Conservation (phyloP, 108 stramenopile species). For the Fistulifera pelliculosa region DNA sequence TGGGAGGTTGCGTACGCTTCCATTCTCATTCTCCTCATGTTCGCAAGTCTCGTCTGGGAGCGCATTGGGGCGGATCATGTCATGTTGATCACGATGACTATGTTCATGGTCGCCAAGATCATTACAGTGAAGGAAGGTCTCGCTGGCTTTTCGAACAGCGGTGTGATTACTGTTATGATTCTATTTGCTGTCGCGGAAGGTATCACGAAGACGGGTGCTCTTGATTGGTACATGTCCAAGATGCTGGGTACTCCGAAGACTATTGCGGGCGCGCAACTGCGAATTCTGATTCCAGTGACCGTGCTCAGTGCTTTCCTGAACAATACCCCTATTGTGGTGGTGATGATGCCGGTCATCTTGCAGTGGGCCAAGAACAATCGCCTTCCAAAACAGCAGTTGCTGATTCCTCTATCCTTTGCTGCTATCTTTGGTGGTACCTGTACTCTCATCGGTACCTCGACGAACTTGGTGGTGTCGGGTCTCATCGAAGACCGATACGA, state of each 20-base stretch:
- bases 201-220: conserved; percentile 66
- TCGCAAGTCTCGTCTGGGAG: conserved; percentile 51
- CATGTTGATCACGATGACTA: conserved; percentile 58
- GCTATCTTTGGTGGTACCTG: conserved; percentile 84
- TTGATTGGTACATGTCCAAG: conserved; percentile 85
- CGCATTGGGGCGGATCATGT: conserved; percentile 59
- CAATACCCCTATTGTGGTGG: conserved; percentile 81
- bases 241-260: conserved; percentile 56
- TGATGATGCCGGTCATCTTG: conserved; percentile 84
- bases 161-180: conserved; percentile 69
- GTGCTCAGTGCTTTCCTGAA: conserved; percentile 76
- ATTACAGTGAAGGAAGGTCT: conserved; percentile 57
- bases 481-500: conserved; percentile 44
- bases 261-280: conserved; percentile 53
- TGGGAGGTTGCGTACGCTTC: conserved; percentile 59
- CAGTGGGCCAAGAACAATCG: conserved; percentile 60
- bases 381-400: conserved; percentile 50
- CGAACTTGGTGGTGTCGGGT: conserved; percentile 77
- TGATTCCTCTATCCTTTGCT: conserved; percentile 77
- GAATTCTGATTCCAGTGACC: conserved; percentile 51
- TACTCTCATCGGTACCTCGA: conserved; percentile 84
- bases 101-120: conserved; percentile 66
- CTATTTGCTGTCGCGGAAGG: conserved; percentile 80
- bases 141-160: conserved; percentile 76
- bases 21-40: conserved; percentile 54